These are phyloP conservation scores for Argentina anserina DNA, from an alignment of 306 rosid species.

Conservation along the genomic window DNA sequence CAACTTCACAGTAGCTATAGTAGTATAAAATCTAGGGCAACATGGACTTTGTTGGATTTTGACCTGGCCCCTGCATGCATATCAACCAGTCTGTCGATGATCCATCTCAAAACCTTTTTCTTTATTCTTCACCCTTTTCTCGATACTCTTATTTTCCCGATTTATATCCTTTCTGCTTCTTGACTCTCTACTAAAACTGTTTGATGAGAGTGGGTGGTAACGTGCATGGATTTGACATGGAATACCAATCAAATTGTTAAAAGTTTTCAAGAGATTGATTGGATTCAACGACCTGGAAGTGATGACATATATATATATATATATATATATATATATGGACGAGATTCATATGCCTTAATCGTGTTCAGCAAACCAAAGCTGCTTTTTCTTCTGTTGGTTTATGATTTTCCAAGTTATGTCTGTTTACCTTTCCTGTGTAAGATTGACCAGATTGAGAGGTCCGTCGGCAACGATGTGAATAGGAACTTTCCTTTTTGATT, in stretches of 20 bases:
- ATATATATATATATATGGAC: no score
- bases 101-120: neutral
- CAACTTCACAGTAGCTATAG: neutral
- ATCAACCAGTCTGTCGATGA: constrained; percentile 21
- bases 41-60: constrained; percentile 7
- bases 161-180: constrained; percentile 9
- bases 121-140: constrained; percentile 6
- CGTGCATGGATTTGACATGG: constrained; percentile 78
- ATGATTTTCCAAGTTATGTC: neutral
- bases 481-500: neutral
- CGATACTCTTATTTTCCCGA: constrained; percentile 17
- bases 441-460: neutral
- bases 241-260: constrained; percentile 25
- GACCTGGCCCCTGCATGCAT: neutral
- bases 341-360: neutral
- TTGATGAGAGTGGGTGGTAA: constrained; percentile 28
- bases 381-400: neutral
- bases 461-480: constrained; percentile 9
- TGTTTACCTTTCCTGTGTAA: neutral
- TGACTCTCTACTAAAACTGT: constrained; percentile 31
- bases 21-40: neutral
- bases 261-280: neutral
- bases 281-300: neutral
- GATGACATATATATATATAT: neutral
- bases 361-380: constrained; percentile 2